Base-by-base conservation (phyloP, 441 rosid species). In the Populus hybrid region DNA sequence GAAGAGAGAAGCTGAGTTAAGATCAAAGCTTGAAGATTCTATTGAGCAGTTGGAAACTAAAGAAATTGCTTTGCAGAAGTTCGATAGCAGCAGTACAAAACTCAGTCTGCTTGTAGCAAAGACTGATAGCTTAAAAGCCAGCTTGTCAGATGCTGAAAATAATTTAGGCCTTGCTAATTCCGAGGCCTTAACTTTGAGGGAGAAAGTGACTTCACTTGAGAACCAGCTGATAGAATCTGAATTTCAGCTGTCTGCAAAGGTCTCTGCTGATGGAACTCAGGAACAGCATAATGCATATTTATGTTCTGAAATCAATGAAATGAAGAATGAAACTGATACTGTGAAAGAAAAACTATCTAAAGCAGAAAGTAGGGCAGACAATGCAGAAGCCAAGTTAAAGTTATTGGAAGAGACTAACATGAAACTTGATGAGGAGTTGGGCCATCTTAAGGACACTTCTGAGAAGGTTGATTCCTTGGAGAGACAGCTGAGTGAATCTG, bases 391-490 rank as follows among this genome's bases (percentile, higher is more conserved):
- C 76, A 85, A 81, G 78, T 87, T 81, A 79, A 85, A 84, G 77
- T 72, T 73, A 26, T 67, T 91, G 73, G 81, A 72, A 59, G 91
- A 86, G 81, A 85, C 81, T 54, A 89, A 83, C 67, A 79, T 70
- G 70, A 87, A 85, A 77, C 90, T 90, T 59, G 83, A 83, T 67
- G 83, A 86, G 67, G 93, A 89, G 78, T 78, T 88, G 76, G 81
- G 67, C 42, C 78, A 73, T 77, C 88, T 90, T 74, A 90, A 87
- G 89, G 77, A 78, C 30, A 85, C 86, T 32, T 59, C 80, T 5
- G 89, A 91, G 85, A 95, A 86, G 88, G 82, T 88, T 63, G 86
- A 87, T 67, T 83, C 81, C 20, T 89, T 96, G 70, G 97, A 94
- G 84, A 87, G 84, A 83, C 93, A 80, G 80, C 78, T 90, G 85